Base-by-base conservation (phyloP, 2,329 filamentous ascomycete genomes). In the Xylaria sp. region DNA sequence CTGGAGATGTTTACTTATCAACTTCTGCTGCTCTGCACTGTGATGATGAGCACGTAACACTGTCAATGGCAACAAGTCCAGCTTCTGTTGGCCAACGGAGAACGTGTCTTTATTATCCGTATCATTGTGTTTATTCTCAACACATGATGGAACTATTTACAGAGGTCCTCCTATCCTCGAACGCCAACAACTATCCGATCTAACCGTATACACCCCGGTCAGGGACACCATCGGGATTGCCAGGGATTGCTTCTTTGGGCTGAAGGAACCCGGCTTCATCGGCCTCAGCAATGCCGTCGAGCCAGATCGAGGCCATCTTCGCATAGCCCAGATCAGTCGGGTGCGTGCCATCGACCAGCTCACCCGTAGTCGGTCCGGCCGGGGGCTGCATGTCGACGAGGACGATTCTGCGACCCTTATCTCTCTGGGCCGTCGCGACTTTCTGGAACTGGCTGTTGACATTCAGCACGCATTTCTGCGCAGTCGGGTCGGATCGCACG, bases 291-390 rank as follows among this genome's bases (percentile, higher is more conserved):
- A 75, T 69, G 7, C 69, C 72, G 0, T 61, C 49, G 52, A 68
- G 68, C 68, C 69, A 74, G 13, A 75, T 62, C 1, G 56, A 35
- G 1, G 71, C 74, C 73, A 76, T 76, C 65, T 72, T 74, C 19
- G 52, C 49, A 58, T 75, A 76, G 0, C 74, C 75, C 0, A 18
- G 64, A 49, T 75, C 70, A 18, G 63, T 69, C 4, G 75, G 74
- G 56, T 75, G 73, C 0, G 62, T 72, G 44, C 71, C 71, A 58
- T 76, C 74, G 4, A 61, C 65, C n/a, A 75, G 57, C 39, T 76
- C 70, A 2, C 58, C 62, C 4, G 61, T 30, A 13, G 58, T 60
- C 11, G 70, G 71, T 2, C 71, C 70, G 8, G 54, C 57, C 8
- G 65, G 54, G 35, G 67, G 61, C 44, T 73, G 70, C 70, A 74